These are phyloP conservation scores for Planoprotostelium fungivorum DNA, from an alignment of 78 protist genomes.

Conservation along the genomic window DNA sequence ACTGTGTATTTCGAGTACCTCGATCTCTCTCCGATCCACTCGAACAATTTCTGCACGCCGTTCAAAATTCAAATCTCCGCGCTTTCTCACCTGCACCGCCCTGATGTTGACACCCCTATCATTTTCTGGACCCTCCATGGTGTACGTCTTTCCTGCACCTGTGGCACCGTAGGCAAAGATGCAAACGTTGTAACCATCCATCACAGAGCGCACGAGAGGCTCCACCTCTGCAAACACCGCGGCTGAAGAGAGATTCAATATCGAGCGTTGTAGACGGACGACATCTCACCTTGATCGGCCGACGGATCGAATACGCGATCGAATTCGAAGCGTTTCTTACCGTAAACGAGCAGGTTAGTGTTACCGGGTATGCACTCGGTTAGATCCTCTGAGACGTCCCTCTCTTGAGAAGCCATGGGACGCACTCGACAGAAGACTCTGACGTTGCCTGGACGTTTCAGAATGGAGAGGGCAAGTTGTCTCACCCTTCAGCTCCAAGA, in stretches of 20 bases:
- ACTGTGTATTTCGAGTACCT: background rate
- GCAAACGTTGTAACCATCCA: conserved; percentile 79
- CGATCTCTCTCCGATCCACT: background rate
- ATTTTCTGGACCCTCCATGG: conserved; percentile 40
- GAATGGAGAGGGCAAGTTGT: background rate
- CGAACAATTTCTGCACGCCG: background rate
- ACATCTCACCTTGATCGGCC: conserved; percentile 4
- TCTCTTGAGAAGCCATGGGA: conserved; percentile 14
- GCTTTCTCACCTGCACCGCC: background rate
- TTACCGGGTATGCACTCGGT: background rate
- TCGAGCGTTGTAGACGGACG: background rate
- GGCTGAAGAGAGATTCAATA: background rate
- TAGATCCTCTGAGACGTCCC: background rate
- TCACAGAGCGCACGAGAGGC: conserved; percentile 65
- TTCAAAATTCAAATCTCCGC: background rate
- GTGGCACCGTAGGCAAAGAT: conserved; percentile 81
- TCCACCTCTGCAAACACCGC: conserved; percentile 51
- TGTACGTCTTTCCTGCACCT: conserved; percentile 69
- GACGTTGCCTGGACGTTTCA: conserved; percentile 33
- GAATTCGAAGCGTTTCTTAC: conserved; percentile 27
- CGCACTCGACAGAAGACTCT: conserved; percentile 82
- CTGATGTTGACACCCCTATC: background rate
- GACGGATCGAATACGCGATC: conserved; percentile 68
- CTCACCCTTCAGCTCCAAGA: conserved; percentile 74
- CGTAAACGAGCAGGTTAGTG: background rate